phyloP scores from a whole-genome alignment of 2,329 filamentous ascomycete species.

The Microascus cirrosus region DNA sequence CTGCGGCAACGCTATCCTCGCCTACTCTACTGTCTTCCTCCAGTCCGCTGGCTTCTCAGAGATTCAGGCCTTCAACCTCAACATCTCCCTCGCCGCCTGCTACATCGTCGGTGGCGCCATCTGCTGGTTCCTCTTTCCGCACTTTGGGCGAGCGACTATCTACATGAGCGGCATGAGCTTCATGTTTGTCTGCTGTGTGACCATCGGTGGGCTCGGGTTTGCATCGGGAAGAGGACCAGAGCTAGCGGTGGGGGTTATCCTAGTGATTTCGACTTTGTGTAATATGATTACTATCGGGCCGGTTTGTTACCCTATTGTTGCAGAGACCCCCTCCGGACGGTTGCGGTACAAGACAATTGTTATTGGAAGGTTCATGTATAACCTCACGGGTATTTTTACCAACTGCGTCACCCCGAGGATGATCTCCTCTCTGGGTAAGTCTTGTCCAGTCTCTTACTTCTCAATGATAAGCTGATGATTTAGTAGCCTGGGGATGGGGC shows the following conservation, averaged over 20 bases:
- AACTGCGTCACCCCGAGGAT: constrained; percentile 25
- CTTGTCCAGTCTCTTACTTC: not conserved
- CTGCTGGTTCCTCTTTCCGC: constrained; percentile 26
- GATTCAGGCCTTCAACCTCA: constrained; percentile 41
- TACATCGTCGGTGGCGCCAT: constrained; percentile 26
- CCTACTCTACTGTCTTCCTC: constrained; percentile 54
- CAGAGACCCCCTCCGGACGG: constrained; percentile 28
- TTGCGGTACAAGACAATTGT: constrained; percentile 33
- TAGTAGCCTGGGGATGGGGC: constrained; percentile 21
- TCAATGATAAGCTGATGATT: not conserved
- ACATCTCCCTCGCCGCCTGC: constrained; percentile 21
- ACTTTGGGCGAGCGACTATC: constrained; percentile 25
- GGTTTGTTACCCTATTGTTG: constrained; percentile 24
- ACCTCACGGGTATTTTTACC: constrained; percentile 27
- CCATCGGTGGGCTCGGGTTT: constrained; percentile 20
- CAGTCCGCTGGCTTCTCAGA: constrained; percentile 46
- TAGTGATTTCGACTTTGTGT: constrained; percentile 17
- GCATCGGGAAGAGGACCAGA: constrained; percentile 1
- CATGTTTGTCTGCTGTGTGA: constrained; percentile 24
- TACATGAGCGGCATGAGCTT: constrained; percentile 25
- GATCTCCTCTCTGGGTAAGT: constrained; percentile 5
- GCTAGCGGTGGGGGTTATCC: constrained; percentile 18
- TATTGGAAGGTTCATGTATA: constrained; percentile 28
- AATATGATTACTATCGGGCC: constrained; percentile 14
- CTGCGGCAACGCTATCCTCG: constrained; percentile 52